Conservation (phyloP, 2,329 filamentous ascomycete genomes). For the Didymella exigua region DNA sequence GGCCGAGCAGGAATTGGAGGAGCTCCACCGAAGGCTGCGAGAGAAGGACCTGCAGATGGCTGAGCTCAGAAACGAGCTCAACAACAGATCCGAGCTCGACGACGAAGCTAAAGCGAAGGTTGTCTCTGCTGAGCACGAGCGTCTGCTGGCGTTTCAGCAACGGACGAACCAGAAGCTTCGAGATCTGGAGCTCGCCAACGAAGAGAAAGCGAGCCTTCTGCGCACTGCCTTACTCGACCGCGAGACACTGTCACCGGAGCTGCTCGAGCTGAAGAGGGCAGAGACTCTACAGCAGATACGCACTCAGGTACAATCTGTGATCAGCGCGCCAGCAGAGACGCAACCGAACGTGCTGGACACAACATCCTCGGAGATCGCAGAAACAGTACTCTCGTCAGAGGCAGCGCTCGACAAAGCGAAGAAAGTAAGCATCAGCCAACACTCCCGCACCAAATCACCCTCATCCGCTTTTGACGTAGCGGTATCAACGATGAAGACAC, state of each 20-base stretch:
- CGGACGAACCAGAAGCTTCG: slow-evolving; percentile 42
- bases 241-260: slow-evolving; percentile 40
- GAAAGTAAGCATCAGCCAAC: slow-evolving; percentile 45
- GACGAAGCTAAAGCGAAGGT: slow-evolving; percentile 38
- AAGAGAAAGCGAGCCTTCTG: slow-evolving; percentile 44
- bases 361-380: slow-evolving; percentile 43
- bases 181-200: slow-evolving; percentile 44
- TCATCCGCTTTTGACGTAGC: slow-evolving; percentile 31
- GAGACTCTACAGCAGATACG: slow-evolving; percentile 43
- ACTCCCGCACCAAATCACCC: slow-evolving; percentile 27
- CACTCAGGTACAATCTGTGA: slow-evolving; percentile 41
- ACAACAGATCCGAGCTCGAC: slow-evolving; percentile 41
- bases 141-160: slow-evolving; percentile 43
- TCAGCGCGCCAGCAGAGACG: slow-evolving; percentile 39
- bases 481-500: slow-evolving; percentile 27
- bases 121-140: slow-evolving; percentile 45
- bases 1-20: slow-evolving; percentile 43
- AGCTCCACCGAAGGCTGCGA: slow-evolving; percentile 41
- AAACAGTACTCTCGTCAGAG: slow-evolving; percentile 42
- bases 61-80: slow-evolving; percentile 46
- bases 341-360: slow-evolving; percentile 40
- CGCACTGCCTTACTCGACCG: slow-evolving; percentile 42
- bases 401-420: slow-evolving; percentile 45
- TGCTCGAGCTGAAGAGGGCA: slow-evolving; percentile 39
- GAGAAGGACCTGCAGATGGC: slow-evolving; percentile 46